Conservation (phyloP, 2,329 filamentous ascomycete genomes). For the Didymella sp. region DNA sequence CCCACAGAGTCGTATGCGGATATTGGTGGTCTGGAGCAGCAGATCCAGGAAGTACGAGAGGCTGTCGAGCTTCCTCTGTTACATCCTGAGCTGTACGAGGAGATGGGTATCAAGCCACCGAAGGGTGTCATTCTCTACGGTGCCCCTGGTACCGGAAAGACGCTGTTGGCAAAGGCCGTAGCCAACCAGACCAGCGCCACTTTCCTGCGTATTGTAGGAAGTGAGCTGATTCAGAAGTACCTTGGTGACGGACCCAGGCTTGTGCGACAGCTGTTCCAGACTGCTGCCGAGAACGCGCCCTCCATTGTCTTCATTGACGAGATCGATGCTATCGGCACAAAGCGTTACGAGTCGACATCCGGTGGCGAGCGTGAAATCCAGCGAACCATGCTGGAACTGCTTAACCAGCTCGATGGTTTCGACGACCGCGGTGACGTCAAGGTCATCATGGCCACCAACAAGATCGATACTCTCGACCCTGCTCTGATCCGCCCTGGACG, state of each 20-base stretch:
- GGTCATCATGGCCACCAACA: constrained; percentile 99
- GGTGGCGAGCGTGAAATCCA: constrained; percentile 97
- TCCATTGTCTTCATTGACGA: constrained; percentile 99
- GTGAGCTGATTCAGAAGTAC: constrained; percentile 98
- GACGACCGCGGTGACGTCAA: constrained; percentile 99
- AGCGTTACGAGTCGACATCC: constrained; percentile 96
- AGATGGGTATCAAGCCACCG: constrained; percentile 99
- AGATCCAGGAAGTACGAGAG: constrained; percentile 98
- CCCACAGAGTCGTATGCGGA: constrained; percentile 98
- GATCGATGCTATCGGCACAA: constrained; percentile 98
- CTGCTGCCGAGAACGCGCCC: constrained; percentile 93
- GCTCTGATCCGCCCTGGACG: constrained; percentile 95
- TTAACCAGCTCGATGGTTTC: constrained; percentile 98
- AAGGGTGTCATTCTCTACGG: constrained; percentile 99
- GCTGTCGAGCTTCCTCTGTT: constrained; percentile 94
- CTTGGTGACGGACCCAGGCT: constrained; percentile 93
- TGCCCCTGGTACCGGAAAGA: constrained; percentile 96
- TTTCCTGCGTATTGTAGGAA: constrained; percentile 95
- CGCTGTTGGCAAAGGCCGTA: constrained; percentile 92
- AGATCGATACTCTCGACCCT: constrained; percentile 97
- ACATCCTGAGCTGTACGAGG: constrained; percentile 96
- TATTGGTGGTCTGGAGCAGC: constrained; percentile 92
- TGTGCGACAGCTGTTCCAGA: constrained; percentile 95
- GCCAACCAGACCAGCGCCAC: constrained; percentile 99
- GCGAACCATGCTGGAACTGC: constrained; percentile 95